These are phyloP conservation scores for Pythium volutum DNA, from an alignment of 352 stramenopile species.

Conservation along the genomic window DNA sequence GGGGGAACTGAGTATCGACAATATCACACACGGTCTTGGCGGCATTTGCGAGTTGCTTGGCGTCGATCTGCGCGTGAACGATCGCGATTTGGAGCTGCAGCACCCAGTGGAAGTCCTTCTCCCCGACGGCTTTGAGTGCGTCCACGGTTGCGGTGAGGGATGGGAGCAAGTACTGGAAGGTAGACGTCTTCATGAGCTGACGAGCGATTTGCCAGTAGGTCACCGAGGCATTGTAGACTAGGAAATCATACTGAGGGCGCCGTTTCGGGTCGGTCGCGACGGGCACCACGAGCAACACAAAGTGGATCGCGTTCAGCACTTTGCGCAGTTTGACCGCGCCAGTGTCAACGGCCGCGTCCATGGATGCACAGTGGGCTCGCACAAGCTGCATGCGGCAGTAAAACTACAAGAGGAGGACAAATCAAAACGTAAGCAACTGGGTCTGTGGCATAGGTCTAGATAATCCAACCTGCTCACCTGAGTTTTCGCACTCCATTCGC, in stretches of 20 bases:
- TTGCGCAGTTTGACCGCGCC: constrained; percentile 41
- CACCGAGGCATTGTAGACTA: constrained; percentile 90
- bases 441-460: not conserved
- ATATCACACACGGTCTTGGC: constrained; percentile 69
- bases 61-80: constrained; percentile 68
- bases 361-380: constrained; percentile 56
- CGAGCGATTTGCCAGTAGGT: constrained; percentile 84
- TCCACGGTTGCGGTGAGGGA: constrained; percentile 68
- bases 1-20: constrained; percentile 52
- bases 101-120: constrained; percentile 74
- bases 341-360: constrained; percentile 36
- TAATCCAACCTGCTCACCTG: constrained; percentile 42
- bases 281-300: constrained; percentile 67
- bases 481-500: constrained; percentile 57
- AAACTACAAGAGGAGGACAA: constrained; percentile 46
- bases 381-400: constrained; percentile 86
- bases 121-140: constrained; percentile 58
- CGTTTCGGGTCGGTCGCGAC: constrained; percentile 61
- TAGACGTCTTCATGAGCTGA: constrained; percentile 78
- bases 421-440: not conserved
- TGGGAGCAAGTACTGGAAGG: constrained; percentile 66
- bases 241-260: constrained; percentile 81
- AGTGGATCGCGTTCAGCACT: constrained; percentile 73
- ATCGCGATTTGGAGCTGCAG: constrained; percentile 59
- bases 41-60: constrained; percentile 45